Evolutionary conservation across 176 grass and related monocot species (phyloP).

Genomic region (Carex scoparia): DNA sequence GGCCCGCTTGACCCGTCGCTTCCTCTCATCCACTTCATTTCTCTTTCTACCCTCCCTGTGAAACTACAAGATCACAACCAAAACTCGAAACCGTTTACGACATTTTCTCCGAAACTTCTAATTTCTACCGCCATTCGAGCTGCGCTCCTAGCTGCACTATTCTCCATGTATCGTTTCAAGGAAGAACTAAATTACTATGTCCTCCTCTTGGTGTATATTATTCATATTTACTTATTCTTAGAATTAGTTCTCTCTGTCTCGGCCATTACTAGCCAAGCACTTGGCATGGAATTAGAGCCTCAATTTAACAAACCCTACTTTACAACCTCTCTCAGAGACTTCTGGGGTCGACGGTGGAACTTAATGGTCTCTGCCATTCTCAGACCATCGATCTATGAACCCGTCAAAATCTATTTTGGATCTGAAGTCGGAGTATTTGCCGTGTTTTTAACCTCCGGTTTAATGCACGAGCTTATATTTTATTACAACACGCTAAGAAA

Average conservation of each 20-base stretch:
- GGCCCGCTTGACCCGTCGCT: conserved; percentile 28
- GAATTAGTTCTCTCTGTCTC: conserved; percentile 22
- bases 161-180: conserved; percentile 29
- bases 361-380: conserved; percentile 34
- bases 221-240: conserved; percentile 31
- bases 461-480: conserved; percentile 39
- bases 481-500: conserved; percentile 15
- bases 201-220: conserved; percentile 4
- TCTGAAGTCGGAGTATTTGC: conserved; percentile 18
- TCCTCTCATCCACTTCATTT: conserved; percentile 22
- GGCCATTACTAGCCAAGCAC: background rate
- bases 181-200: background rate
- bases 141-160: conserved; percentile 9
- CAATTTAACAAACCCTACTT: conserved; percentile 30
- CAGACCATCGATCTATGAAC: conserved; percentile 24
- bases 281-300: conserved; percentile 28
- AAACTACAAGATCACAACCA: background rate
- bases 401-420: conserved; percentile 15
- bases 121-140: conserved; percentile 12
- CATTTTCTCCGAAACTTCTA: background rate
- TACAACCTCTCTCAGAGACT: conserved; percentile 29
- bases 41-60: conserved; percentile 22
- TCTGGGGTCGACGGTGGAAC: conserved; percentile 38
- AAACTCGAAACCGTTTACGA: background rate
- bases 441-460: conserved; percentile 24